Evolutionary conservation across 176 grass and related monocot genomes (phyloP).

Genomic region (Oryza meyeriana): DNA sequence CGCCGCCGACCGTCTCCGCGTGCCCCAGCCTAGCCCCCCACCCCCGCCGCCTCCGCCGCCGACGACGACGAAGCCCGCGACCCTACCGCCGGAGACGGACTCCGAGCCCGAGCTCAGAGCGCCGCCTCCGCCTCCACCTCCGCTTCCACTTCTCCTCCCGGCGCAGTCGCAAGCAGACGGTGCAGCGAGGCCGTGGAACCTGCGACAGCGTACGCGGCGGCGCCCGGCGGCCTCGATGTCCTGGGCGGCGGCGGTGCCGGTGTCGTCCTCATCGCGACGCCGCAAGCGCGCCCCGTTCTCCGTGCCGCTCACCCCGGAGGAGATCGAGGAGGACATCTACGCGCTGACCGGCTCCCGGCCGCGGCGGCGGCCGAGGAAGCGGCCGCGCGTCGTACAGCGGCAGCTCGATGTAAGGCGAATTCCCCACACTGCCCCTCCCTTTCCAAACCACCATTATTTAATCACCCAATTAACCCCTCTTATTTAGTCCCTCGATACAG

Average conservation of each 20-base stretch:
- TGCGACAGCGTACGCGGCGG: slow-evolving; percentile 51
- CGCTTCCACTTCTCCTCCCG: not conserved
- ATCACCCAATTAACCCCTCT: not conserved
- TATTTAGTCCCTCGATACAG: not conserved
- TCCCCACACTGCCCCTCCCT: slow-evolving; percentile 23
- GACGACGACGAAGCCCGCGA: not conserved
- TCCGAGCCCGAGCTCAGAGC: not conserved
- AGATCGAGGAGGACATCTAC: slow-evolving; percentile 98
- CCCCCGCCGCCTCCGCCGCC: not conserved
- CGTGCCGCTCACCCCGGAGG: slow-evolving; percentile 54
- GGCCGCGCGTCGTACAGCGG: slow-evolving; percentile 69
- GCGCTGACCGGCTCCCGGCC: slow-evolving; percentile 72
- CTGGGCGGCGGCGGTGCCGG: slow-evolving; percentile 13
- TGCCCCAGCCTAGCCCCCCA: not conserved
- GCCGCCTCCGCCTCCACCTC: slow-evolving; percentile 21
- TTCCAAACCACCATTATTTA: slow-evolving; percentile 1
- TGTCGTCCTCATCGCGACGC: not conserved
- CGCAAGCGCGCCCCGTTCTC: slow-evolving; percentile 56
- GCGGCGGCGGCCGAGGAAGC: slow-evolving; percentile 81
- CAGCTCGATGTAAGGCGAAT: slow-evolving; percentile 76
- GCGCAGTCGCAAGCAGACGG: not conserved
- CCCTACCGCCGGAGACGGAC: not conserved
- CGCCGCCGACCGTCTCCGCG: slow-evolving; percentile 51
- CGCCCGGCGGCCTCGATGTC: slow-evolving; percentile 5
- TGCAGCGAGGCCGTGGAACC: slow-evolving; percentile 62